Percentiles rank a stretch among this genome's conserved stretches.
Conservation (phyloP, 1,139 yeast genomes). For the Yamadazyma triangularis region DNA sequence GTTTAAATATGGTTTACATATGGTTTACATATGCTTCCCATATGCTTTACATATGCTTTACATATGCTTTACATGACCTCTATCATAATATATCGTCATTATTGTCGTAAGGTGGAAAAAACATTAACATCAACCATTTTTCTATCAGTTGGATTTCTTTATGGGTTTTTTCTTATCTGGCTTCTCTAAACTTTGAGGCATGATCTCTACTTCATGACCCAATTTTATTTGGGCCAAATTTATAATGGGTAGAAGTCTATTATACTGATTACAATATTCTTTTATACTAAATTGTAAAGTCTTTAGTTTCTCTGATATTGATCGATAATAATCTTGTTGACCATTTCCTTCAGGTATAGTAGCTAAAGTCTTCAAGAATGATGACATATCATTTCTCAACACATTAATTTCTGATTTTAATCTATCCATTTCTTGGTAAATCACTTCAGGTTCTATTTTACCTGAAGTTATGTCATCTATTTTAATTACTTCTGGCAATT, state of each 20-base stretch:
- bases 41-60: too few species aligned
- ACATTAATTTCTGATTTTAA: conserved; percentile 41
- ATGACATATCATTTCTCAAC: conserved; percentile 41
- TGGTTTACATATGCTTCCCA: too few species aligned
- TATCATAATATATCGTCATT: too few species aligned
- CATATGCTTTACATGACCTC: too few species aligned
- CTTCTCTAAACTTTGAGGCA: conserved; percentile 7
- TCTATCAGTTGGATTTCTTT: too few species aligned
- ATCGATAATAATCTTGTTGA: conserved; percentile 35
- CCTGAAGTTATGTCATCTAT: conserved; percentile 48
- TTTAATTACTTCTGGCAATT: conserved; percentile 34
- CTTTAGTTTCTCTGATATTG: conserved; percentile 25
- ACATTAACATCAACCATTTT: too few species aligned
- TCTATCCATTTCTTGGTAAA: conserved; percentile 38
- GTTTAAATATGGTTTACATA: too few species aligned
- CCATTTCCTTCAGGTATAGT: conserved; percentile 30
- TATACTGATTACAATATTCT: conserved; percentile 42
- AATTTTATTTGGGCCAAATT: conserved; percentile 47
- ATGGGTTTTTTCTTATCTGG: neutral
- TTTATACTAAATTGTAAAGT: conserved; percentile 35
- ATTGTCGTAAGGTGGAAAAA: too few species aligned
- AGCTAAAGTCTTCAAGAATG: conserved; percentile 36
- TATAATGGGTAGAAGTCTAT: conserved; percentile 44
- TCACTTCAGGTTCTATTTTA: conserved; percentile 31
- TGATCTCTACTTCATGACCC: conserved; percentile 41